A percentile compares a stretch with the other conserved stretches of the same genome.
Conservation (phyloP, 108 stramenopile species). For the Seminavis robusta region DNA sequence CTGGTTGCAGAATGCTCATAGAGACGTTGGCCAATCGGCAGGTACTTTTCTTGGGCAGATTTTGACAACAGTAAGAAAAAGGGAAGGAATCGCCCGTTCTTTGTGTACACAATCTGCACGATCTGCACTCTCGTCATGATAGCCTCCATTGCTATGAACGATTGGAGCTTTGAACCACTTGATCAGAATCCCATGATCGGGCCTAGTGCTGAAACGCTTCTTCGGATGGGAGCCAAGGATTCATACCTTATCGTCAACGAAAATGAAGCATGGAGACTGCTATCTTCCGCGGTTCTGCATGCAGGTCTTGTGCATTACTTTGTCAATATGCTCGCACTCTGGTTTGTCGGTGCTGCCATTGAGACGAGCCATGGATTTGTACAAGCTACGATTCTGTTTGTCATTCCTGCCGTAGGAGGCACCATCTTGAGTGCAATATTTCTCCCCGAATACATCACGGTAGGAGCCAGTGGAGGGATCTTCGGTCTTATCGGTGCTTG, state of each 20-base stretch:
- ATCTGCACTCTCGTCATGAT: constrained; percentile 67
- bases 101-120: constrained; percentile 64
- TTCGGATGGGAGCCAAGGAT: constrained; percentile 87
- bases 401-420: constrained; percentile 80
- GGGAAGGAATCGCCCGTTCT: constrained; percentile 66
- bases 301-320: constrained; percentile 94
- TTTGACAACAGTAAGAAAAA: constrained; percentile 63
- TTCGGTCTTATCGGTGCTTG: constrained; percentile 93
- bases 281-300: constrained; percentile 90
- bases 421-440: constrained; percentile 87
- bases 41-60: constrained; percentile 77
- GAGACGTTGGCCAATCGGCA: too few species aligned
- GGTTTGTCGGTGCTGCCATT: constrained; percentile 88
- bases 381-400: constrained; percentile 61
- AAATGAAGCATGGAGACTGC: constrained; percentile 74
- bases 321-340: constrained; percentile 87
- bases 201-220: constrained; percentile 79
- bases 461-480: constrained; percentile 91
- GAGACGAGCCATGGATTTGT: constrained; percentile 84
- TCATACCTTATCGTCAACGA: constrained; percentile 84
- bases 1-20: too few species aligned
- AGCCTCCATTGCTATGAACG: constrained; percentile 73
- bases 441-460: constrained; percentile 86
- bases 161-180: constrained; percentile 79
- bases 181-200: constrained; percentile 84